Percentiles rank a stretch among this genome's conserved stretches.
Conservation (phyloP, 106 monocot genomes). For the Dendrobium catenatum region DNA sequence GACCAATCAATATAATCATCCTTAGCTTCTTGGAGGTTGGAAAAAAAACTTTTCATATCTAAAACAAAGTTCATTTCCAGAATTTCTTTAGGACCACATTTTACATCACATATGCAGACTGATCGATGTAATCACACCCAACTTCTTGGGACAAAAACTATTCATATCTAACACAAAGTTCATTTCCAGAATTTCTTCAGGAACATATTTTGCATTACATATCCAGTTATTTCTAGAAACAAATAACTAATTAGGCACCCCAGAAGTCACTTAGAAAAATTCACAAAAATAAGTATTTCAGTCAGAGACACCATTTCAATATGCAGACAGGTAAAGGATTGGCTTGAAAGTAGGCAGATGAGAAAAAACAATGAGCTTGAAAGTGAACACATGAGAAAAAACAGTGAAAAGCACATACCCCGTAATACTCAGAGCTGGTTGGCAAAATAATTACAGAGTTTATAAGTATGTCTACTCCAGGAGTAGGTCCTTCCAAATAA, state of each 20-base stretch:
- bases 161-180: neutral
- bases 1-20: neutral
- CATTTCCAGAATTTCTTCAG: neutral
- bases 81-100: neutral
- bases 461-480: constrained; percentile 54
- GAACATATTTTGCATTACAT: neutral
- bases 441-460: constrained; percentile 35
- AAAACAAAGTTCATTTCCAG: neutral
- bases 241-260: neutral
- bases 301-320: neutral
- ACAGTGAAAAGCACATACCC: constrained; percentile 21
- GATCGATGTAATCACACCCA: neutral
- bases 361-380: neutral
- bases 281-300: neutral
- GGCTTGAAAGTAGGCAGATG: neutral
- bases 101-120: neutral
- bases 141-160: neutral
- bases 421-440: constrained; percentile 15
- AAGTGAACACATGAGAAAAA: neutral
- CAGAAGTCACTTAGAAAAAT: neutral
- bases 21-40: neutral
- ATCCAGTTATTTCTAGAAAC: neutral
- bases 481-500: constrained; percentile 65
- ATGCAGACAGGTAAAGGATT: neutral
- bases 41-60: neutral